Evolutionary conservation across 2,329 filamentous ascomycete genomes (phyloP), one percentile per base, ranked within the genome.

Genomic region (Paecilomyces niveus): DNA sequence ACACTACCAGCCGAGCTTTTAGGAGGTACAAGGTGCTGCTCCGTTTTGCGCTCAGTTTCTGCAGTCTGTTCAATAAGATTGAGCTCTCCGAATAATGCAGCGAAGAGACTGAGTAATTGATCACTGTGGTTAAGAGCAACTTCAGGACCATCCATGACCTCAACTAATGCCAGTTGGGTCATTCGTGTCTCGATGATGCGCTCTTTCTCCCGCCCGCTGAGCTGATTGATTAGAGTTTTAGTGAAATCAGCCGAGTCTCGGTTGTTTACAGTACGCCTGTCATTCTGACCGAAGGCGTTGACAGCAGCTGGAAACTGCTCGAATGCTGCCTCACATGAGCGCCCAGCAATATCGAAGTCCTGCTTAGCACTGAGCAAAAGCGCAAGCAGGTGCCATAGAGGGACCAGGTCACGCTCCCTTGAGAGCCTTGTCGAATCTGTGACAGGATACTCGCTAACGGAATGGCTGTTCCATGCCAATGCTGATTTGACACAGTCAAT

Each of bases 161-260:
- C 93, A 3, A 94, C 75, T 21, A 99, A 82, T 3, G 89, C 83
- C 60, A 99, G 80, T 68, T 97, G 92, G 10, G 93, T 97, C 85
- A 97, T 96, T 73, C 96, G 96, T 61, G 97, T 86, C 72, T 97
- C 90, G n/a, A 99, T 76, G 50, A 99, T 87, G 54, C 85, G 84
- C 72, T 92, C 90, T 69, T 92, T 95, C 70, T 97, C 92, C 26
- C 86, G 85, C 59, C 87, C 85, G 62, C 91, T 88, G 85, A 97
- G 90, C 52, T 89, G 85, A 63, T 93, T 89, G 0, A 95, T 63
- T 82, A 53, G 90, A 70, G 3, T 86, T 85, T 62, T 69, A 49
- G 65, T 68, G 9, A 64, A 57, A 11, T 59, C 64, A 10, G 45
- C 35, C 13, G 61, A 56, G 15, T 60, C 60, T 22, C 62, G 63